These are phyloP conservation scores for Limonomyces culmigenus DNA, from an alignment of 1,284 basidiomycete species.

Conservation along the genomic window DNA sequence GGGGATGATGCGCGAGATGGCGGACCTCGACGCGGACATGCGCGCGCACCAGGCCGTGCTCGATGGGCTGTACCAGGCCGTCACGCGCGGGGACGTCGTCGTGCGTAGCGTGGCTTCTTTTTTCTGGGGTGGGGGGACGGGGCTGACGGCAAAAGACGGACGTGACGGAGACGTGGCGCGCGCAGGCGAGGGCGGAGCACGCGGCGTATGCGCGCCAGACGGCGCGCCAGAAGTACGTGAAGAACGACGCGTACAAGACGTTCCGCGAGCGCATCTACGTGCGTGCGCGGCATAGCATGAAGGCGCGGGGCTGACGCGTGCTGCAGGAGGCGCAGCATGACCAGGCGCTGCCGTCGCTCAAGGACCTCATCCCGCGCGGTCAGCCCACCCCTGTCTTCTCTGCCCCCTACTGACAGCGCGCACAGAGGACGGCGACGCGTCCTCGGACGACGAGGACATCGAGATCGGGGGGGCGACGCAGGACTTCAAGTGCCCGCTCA, in stretches of 20 bases:
- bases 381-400: constrained; percentile 6
- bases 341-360: constrained; percentile 59
- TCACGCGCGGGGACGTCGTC: constrained; percentile 35
- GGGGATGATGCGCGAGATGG: constrained; percentile 39
- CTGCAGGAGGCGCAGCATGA: constrained; percentile 50
- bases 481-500: constrained; percentile 67
- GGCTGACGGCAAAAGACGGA: too few relatives aligned
- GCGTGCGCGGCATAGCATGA: constrained; percentile 10
- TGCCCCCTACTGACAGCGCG: constrained; percentile 2
- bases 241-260: constrained; percentile 36
- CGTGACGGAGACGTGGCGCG: too few relatives aligned
- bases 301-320: neutral
- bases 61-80: constrained; percentile 32
- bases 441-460: constrained; percentile 65
- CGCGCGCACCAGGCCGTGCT: constrained; percentile 34
- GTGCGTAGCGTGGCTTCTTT: constrained; percentile 29
- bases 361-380: constrained; percentile 58
- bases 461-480: constrained; percentile 72
- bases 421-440: constrained; percentile 57
- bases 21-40: constrained; percentile 50
- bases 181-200: constrained; percentile 22
- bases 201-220: constrained; percentile 41
- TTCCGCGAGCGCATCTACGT: constrained; percentile 62
- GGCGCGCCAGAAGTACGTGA: constrained; percentile 57
- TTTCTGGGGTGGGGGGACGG: too few relatives aligned